A percentile compares a stretch with the other conserved stretches of the same genome.
phyloP scores from a whole-genome alignment of 2,329 filamentous ascomycete genomes.

The Capronia americana region DNA sequence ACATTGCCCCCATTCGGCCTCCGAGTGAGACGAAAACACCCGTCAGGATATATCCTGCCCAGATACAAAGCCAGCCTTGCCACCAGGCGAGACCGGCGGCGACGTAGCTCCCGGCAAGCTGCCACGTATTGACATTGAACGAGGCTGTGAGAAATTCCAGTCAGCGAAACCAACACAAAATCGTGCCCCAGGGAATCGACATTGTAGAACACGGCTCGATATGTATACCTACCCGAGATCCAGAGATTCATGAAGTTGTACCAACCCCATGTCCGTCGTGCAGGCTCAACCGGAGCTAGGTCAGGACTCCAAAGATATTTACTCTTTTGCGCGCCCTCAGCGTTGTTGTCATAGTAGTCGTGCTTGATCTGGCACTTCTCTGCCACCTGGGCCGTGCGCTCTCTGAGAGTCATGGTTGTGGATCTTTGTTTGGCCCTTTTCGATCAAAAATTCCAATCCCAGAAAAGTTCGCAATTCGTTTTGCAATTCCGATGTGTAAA shows the following conservation, averaged over 20 bases:
- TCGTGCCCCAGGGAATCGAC: too few species aligned
- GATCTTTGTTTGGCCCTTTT: too few species aligned
- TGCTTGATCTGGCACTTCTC: conserved; percentile 21
- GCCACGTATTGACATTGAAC: conserved; percentile 49
- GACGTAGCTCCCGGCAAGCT: conserved; percentile 60
- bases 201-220: too few species aligned
- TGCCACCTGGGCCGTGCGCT: conserved; percentile 5
- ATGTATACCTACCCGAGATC: conserved; percentile 10
- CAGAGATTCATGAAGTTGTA: conserved; percentile 69
- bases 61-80: conserved; percentile 86
- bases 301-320: conserved; percentile 21
- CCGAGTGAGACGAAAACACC: conserved; percentile 49
- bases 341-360: conserved; percentile 4
- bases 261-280: conserved; percentile 79
- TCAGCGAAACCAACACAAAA: conserved; percentile 1
- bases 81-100: conserved; percentile 65
- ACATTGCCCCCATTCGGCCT: conserved; percentile 52
- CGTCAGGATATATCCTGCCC: conserved; percentile 44
- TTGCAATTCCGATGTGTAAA: too few species aligned
- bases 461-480: too few species aligned
- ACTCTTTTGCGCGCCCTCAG: background rate
- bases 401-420: conserved; percentile 11
- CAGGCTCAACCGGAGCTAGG: conserved; percentile 70
- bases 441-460: too few species aligned
- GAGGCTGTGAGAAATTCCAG: conserved; percentile 38